Evolutionary conservation across 306 rosid genomes (phyloP).

Genomic region (Datisca glomerata): DNA sequence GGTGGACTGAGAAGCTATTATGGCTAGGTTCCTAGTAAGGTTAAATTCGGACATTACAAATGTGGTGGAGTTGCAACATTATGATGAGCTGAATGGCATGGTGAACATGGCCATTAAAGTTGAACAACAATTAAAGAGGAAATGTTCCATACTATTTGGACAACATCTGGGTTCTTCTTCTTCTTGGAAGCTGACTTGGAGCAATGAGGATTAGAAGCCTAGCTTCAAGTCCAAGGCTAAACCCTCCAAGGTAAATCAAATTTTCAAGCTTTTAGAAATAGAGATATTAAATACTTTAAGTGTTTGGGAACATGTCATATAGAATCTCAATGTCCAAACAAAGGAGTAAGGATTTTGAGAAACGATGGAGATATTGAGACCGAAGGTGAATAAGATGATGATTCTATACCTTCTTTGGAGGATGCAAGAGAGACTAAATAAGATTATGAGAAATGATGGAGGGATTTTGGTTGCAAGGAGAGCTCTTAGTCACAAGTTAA

Average conservation of each 20-base stretch:
- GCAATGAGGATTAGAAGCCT: slow-evolving; percentile 32
- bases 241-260: neutral
- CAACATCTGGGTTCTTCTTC: neutral
- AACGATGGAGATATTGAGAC: neutral
- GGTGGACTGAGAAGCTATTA: neutral
- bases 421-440: too few relatives aligned
- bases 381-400: neutral
- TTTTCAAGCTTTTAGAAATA: neutral
- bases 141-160: neutral
- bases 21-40: neutral
- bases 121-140: neutral
- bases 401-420: too few relatives aligned
- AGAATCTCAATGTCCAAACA: neutral
- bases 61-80: neutral
- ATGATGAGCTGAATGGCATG: too few relatives aligned
- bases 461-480: too few relatives aligned
- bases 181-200: neutral
- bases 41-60: neutral
- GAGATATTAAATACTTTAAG: neutral
- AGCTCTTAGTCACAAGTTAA: too few relatives aligned
- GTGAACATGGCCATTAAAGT: neutral
- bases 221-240: slow-evolving; percentile 18
- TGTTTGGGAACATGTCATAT: neutral
- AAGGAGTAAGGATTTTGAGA: neutral
- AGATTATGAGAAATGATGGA: too few relatives aligned